These are phyloP conservation scores for Tulasnella sp. DNA, from an alignment of 768 basidiomycete species.

Conservation along the genomic window DNA sequence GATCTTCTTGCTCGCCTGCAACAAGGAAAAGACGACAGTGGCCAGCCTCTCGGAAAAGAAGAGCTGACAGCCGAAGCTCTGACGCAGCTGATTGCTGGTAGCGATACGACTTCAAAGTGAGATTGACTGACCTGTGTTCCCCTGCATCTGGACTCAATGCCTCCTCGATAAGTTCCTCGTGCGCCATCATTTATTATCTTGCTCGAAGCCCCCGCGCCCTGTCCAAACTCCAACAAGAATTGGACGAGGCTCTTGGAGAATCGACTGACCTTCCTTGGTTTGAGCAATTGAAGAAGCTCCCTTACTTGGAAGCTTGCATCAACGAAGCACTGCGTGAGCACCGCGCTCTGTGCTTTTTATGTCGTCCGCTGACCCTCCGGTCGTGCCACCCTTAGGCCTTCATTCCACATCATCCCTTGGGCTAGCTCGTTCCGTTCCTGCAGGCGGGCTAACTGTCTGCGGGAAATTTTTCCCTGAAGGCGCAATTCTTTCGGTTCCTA, in stretches of 20 bases:
- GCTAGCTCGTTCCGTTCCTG: constrained; percentile 76
- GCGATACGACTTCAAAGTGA: constrained; percentile 92
- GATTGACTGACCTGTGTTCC: constrained; percentile 40
- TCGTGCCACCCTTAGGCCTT: constrained; percentile 38
- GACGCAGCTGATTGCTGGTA: constrained; percentile 85
- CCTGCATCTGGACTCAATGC: not conserved
- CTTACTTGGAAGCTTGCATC: constrained; percentile 85
- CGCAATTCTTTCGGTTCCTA: constrained; percentile 78
- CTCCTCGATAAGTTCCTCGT: constrained; percentile 65
- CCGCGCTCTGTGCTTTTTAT: constrained; percentile 41
- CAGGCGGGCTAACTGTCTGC: constrained; percentile 66
- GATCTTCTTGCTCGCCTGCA: constrained; percentile 85
- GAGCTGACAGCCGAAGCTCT: constrained; percentile 89
- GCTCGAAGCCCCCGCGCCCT: constrained; percentile 68
- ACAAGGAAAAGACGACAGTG: constrained; percentile 72
- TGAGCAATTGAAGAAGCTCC: constrained; percentile 70
- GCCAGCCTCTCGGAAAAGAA: constrained; percentile 75
- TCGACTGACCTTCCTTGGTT: constrained; percentile 60
- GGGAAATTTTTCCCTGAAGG: constrained; percentile 70
- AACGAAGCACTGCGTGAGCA: constrained; percentile 84
- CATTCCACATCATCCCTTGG: constrained; percentile 57
- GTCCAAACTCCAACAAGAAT: constrained; percentile 72
- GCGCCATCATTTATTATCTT: constrained; percentile 85
- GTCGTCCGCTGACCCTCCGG: too few species aligned
- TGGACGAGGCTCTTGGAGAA: constrained; percentile 64